Evolutionary conservation across 2,329 filamentous ascomycete species (phyloP).

Genomic region (Talaromyces islandicus): DNA sequence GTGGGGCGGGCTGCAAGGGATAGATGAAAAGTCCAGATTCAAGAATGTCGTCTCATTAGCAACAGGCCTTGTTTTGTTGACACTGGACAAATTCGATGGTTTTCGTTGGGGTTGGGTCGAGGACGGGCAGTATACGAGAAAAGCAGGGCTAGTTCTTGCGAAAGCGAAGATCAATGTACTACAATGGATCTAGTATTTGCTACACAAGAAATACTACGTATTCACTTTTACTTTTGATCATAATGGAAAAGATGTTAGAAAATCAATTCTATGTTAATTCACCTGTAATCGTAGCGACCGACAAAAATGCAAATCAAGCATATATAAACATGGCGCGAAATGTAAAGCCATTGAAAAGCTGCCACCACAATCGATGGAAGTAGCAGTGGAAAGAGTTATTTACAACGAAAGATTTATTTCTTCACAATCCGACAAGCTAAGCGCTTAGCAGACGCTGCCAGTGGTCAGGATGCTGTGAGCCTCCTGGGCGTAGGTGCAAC

Average conservation of each 20-base stretch:
- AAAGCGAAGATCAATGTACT: not conserved
- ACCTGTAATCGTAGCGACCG: not conserved
- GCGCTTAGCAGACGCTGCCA: constrained; percentile 2
- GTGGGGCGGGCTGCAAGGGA: not conserved
- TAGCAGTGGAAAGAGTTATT: not conserved
- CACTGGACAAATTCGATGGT: no score
- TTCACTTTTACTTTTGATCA: not conserved
- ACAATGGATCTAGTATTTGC: not conserved
- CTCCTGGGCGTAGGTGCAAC: constrained; percentile 40
- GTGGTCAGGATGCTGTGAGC: constrained; percentile 41
- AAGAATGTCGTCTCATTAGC: not conserved
- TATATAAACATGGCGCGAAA: not conserved
- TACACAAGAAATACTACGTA: not conserved
- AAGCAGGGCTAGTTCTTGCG: no score
- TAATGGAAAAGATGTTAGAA: not conserved
- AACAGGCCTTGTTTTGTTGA: not conserved
- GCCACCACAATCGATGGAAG: not conserved
- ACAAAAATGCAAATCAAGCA: not conserved
- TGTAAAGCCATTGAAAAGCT: not conserved
- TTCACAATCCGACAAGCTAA: not conserved
- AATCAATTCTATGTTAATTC: not conserved
- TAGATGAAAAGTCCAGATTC: not conserved
- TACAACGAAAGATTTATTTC: not conserved
- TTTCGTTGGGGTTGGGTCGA: no score
- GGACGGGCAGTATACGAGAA: no score